phyloP scores from a whole-genome alignment of 306 rosid genomes.

The Calophaca sinica region DNA sequence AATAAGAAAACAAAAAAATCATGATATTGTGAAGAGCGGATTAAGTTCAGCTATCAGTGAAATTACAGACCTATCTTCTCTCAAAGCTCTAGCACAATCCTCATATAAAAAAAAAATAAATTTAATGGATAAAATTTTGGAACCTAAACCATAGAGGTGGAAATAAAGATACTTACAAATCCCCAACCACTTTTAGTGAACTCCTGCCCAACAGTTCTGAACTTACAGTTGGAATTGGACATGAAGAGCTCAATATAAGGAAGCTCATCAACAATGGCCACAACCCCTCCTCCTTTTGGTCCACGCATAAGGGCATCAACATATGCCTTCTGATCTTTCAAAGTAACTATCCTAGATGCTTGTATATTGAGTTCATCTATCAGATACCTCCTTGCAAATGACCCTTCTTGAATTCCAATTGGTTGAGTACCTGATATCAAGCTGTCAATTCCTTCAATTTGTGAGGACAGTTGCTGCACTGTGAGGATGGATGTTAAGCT shows the following conservation, averaged over 20 bases:
- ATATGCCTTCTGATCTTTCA: slow-evolving; percentile 68
- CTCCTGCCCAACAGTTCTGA: slow-evolving; percentile 90
- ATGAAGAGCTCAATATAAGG: slow-evolving; percentile 84
- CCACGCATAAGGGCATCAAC: slow-evolving; percentile 66
- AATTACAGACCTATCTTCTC: background rate
- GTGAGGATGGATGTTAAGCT: slow-evolving; percentile 98
- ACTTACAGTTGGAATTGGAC: slow-evolving; percentile 68
- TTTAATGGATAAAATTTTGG: slow-evolving; percentile 3
- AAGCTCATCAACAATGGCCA: slow-evolving; percentile 93
- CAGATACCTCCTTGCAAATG: slow-evolving; percentile 76
- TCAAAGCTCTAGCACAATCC: slow-evolving; percentile 4
- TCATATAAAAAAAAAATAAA: background rate
- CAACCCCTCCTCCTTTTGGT: slow-evolving; percentile 79
- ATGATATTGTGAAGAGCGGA: background rate
- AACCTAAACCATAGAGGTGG: slow-evolving; percentile 28
- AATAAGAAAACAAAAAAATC: too few relatives aligned
- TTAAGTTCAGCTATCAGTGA: background rate
- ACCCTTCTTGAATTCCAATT: slow-evolving; percentile 91
- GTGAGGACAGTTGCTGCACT: slow-evolving; percentile 83
- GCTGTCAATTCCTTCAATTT: slow-evolving; percentile 86
- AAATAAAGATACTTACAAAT: slow-evolving; percentile 71
- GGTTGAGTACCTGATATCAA: slow-evolving; percentile 72
- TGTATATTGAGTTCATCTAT: slow-evolving; percentile 81
- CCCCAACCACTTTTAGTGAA: slow-evolving; percentile 98
- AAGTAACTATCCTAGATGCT: slow-evolving; percentile 66